Percentiles rank a stretch among this genome's conserved stretches.
Evolutionary conservation across 352 stramenopile genomes (phyloP).

Genomic region (Phytophthora litchii): DNA sequence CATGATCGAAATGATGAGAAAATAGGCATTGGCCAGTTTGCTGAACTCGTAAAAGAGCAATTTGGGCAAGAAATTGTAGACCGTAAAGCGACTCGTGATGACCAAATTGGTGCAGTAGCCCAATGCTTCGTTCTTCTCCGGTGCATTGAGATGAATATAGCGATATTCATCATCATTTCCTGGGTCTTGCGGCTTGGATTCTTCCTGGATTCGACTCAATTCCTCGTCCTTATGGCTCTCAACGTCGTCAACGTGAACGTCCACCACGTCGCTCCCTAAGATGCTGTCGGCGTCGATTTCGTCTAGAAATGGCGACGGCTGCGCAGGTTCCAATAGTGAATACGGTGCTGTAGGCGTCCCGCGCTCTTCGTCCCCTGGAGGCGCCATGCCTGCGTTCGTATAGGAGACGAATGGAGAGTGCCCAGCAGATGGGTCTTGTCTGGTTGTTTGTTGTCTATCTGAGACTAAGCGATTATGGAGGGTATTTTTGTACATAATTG

Average conservation of each 20-base stretch:
- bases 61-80: conserved; percentile 92
- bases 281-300: conserved; percentile 33
- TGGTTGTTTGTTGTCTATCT: conserved; percentile 14
- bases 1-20: conserved; percentile 92
- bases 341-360: conserved; percentile 33
- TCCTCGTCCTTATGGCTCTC: conserved; percentile 6
- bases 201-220: conserved; percentile 31
- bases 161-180: conserved; percentile 57
- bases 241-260: conserved; percentile 38
- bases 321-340: conserved; percentile 20
- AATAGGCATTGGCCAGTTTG: conserved; percentile 95
- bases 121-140: conserved; percentile 56
- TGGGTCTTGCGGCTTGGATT: background rate
- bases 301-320: conserved; percentile 17
- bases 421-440: conserved; percentile 3
- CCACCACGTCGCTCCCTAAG: conserved; percentile 36
- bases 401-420: conserved; percentile 8
- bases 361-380: conserved; percentile 14
- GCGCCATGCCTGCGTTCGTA: conserved; percentile 6
- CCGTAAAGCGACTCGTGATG: conserved; percentile 91
- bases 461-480: conserved; percentile 14
- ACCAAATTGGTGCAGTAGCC: conserved; percentile 81
- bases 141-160: conserved; percentile 76
- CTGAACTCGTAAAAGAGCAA: conserved; percentile 91
- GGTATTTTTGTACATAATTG: conserved; percentile 18